Base-by-base conservation (phyloP, 2,329 filamentous ascomycete genomes). In the Fusarium sororula region DNA sequence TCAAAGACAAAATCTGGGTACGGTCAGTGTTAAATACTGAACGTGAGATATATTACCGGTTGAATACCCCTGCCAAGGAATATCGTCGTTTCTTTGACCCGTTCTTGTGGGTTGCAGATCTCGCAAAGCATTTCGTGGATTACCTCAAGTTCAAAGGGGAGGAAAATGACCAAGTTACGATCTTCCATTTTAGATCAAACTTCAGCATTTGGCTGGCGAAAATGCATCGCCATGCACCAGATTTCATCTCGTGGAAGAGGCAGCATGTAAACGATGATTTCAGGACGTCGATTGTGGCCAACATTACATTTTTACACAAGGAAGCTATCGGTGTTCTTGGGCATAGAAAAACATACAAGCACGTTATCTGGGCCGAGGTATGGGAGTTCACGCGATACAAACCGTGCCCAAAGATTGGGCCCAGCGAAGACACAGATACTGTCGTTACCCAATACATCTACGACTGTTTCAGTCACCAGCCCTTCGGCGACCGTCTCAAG, bases 61-160 rank as follows among this genome's bases (percentile, higher is more conserved):
- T 97, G 0, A 79, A 79, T 6, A 79, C 60, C 0, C 92, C 94
- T 0, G 84, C 90, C 0, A 35, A 70, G 0, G 90, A 91, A 42
- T 97, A 96, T 76, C 70, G 68, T 17, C 82, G 89, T 5, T 95
- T 91, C 75, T 88, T 91, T 66, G 55, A 82, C 0, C 86, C 89
- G 0, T 96, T 94, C 69, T 67, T 91, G 0, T 96, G 93, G 93
- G 81, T 95, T 2, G 91, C 90, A 0, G 87, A 92, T 59, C 83
- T 96, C 1, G 86, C 88, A 0, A 96, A 95, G 77, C 90, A 94
- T 75, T 87, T 93, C 30, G 85, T 95, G 3, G 92, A 95, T 70
- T 96, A 88, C 73, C 83, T 93, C 54, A 79, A 81, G 7, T 56
- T 79, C 15, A 81, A 84, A 66, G 74, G 79, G 6, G 73, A 80